phyloP scores from a whole-genome alignment of 345 rosid genomes.

The Sisymbrium irio region DNA sequence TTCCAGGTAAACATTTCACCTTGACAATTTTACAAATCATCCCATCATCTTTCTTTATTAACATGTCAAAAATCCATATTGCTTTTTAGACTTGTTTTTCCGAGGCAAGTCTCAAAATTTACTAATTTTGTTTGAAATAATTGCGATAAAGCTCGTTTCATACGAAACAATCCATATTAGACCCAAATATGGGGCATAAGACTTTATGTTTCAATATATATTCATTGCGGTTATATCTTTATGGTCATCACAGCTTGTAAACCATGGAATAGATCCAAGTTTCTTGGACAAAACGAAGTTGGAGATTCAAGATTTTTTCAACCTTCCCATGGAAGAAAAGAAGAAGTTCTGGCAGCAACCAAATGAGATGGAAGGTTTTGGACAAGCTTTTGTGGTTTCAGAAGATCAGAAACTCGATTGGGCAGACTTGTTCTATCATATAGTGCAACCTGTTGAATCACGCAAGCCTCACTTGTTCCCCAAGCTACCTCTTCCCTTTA shows the following conservation, averaged over 20 bases:
- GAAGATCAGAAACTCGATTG: conserved; percentile 41
- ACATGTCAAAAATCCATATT: not conserved
- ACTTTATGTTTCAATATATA: not conserved
- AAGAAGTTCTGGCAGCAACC: conserved; percentile 28
- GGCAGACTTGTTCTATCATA: conserved; percentile 30
- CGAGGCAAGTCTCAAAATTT: conserved; percentile 30
- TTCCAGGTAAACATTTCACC: conserved; percentile 44
- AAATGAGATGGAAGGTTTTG: conserved; percentile 32
- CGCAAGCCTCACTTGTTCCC: conserved; percentile 37
- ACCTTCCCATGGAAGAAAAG: conserved; percentile 42
- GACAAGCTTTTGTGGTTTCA: conserved; percentile 38
- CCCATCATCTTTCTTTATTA: not conserved
- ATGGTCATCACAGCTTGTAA: conserved; percentile 26
- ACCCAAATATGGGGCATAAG: not conserved
- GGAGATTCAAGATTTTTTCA: conserved; percentile 36
- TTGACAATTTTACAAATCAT: not conserved
- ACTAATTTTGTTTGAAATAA: not conserved
- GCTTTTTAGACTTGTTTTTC: conserved; percentile 1
- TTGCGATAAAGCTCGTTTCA: not conserved
- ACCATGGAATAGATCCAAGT: conserved; percentile 36
- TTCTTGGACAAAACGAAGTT: conserved; percentile 28
- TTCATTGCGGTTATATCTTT: not conserved
- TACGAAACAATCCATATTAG: not conserved
- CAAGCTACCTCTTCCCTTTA: conserved; percentile 35
- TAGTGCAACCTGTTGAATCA: conserved; percentile 14